Base-by-base conservation (phyloP, 176 grass and related monocot genomes). In the Zea luxurians region DNA sequence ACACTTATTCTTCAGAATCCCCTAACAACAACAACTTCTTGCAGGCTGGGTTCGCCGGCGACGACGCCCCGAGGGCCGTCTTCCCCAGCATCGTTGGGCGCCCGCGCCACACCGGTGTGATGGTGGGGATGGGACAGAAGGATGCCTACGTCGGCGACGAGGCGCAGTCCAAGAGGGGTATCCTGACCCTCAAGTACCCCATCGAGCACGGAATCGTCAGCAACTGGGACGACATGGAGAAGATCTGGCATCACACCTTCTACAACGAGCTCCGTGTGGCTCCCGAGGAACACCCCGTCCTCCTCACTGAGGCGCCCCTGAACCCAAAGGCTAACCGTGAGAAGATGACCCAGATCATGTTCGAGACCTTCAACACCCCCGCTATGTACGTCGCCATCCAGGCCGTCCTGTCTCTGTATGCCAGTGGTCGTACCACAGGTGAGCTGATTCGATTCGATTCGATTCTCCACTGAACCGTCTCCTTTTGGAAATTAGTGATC, bases 221-320 rank as follows among this genome's bases (percentile, higher is more conserved):
- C 86, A 92, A 92, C 86, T 92, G 90, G 90, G 90, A 92, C 27
- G 90, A 92, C 42, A 92, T 92, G 90, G 90, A 92, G 83, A 92
- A 92, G 86, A 92, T 92, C 76, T 92, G 90, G 90, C 90, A 92
- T 66, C 90, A 92, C 80, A 92, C 90, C 66, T 92, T 92, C 83
- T 92, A 92, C 83, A 92, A 92, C 38, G 90, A 92, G 86, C 90
- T 92, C 60, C 86, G 90, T 45, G 86, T 92, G 1, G 90, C 90
- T 1, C 90, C 90, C 2, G 90, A 92, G 73, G 90, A 92, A 80
- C 90, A 92, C 66, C 90, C 90, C 0, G 83, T 92, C 13, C 86
- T 92, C 2, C 90, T 92, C 65, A 92, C 90, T 0, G 90, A 92
- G 80, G 90, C 90, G 3, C 90, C 90, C 1, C 86, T 92, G n/a